Evolutionary conservation across 2,329 filamentous ascomycete species (phyloP), one percentile per base, ranked within the genome.

Genomic region (Botrytis fragariae): DNA sequence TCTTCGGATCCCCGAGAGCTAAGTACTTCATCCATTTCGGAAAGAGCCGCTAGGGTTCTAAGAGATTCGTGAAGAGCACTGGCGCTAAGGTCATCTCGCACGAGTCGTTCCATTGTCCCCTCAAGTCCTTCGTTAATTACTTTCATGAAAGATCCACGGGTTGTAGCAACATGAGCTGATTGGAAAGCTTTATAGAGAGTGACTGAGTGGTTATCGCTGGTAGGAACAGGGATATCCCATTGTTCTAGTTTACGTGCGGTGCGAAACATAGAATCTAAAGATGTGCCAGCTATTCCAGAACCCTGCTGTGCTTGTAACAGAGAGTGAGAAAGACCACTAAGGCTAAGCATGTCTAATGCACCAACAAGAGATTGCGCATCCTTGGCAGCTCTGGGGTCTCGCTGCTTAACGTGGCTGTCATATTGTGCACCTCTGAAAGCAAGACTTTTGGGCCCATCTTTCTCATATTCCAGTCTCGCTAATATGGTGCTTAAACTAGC

Each of bases 341-440:
- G 87, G 51, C 96, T 96, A 10, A 98, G 88, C 59, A 88, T 90
- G 73, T 93, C 92, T 8, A 99, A 85, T 4, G 94, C 93, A 74
- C 90, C 90, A 3, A 97, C 87, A 18, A 97, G 85, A 10, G 91
- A 92, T 73, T 90, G 86, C 0, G 88, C 87, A 80, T 95, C 93
- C 2, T 84, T 77, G 16, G 86, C 82, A 4, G 89, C 87, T 7
- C 85, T 83, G 37, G 86, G 82, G 73, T 91, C 87, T 32, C 86
- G 83, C 42, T 86, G 85, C 44, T 91, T 89, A 77, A 98, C 87
- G 74, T 95, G 90, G 77, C 92, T 95, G 81, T 99, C 95, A 77
- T 97, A 93, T 77, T 95, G 92, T 51, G 96, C 96, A 45, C 95
- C 94, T 74, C 95, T 91, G 78, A 98, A 97, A 37, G 96, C 91